Evolutionary conservation across 1,284 basidiomycete genomes (phyloP).

Genomic region (Pascua sp.): DNA sequence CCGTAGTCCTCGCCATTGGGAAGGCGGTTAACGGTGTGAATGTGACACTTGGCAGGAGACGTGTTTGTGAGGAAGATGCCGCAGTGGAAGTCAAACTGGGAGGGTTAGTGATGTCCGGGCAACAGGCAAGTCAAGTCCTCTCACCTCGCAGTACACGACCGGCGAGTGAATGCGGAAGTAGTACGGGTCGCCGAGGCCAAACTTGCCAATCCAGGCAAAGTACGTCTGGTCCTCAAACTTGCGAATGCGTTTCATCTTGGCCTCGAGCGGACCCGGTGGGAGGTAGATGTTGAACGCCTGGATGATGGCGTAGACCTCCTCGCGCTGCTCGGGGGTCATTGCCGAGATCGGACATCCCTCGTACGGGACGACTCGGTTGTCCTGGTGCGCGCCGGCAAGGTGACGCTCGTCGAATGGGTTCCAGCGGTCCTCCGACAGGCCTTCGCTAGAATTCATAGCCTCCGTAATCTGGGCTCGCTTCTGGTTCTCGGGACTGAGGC

Average conservation of each 20-base stretch:
- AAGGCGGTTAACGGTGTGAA: constrained; percentile 43
- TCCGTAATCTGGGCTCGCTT: constrained; percentile 32
- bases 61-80: constrained; percentile 44
- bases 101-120: too few species aligned
- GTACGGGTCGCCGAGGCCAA: constrained; percentile 41
- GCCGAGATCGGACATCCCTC: constrained; percentile 33
- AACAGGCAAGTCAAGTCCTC: constrained; percentile 31
- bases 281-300: constrained; percentile 45
- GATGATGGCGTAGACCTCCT: constrained; percentile 33
- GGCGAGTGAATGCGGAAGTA: constrained; percentile 46
- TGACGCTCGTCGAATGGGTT: constrained; percentile 47
- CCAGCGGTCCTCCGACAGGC: constrained; percentile 41
- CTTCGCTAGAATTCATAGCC: constrained; percentile 27
- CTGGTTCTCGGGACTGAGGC: constrained; percentile 32
- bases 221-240: constrained; percentile 32
- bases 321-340: constrained; percentile 30
- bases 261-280: constrained; percentile 28
- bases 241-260: constrained; percentile 28
- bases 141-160: constrained; percentile 39
- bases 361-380: constrained; percentile 43
- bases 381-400: constrained; percentile 39
- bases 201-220: constrained; percentile 46
- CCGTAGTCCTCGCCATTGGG: constrained; percentile 46
- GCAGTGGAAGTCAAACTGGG: too few species aligned
- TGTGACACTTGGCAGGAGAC: constrained; percentile 46